Base-by-base conservation (phyloP, 1,139 yeast species). In the Suhomyces chickasaworum region DNA sequence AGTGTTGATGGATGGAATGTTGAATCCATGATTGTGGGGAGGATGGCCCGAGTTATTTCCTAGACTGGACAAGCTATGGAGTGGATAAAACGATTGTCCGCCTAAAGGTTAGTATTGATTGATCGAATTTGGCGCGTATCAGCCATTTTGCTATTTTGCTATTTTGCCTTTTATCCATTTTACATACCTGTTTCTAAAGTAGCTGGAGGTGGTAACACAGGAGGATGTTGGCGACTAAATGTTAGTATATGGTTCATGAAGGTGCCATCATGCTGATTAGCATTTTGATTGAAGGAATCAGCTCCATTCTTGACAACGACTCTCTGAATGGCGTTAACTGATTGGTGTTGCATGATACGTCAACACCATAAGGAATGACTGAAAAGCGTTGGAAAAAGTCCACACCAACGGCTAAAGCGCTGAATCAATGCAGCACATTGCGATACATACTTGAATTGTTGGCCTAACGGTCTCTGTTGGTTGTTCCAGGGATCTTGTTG, bases 141-240 rank as follows among this genome's bases (percentile, higher is more conserved):
- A 34, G 25, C 33, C 22, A 16, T 7, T n/a, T n/a, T n/a, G n/a
- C n/a, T n/a, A n/a, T n/a, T n/a, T n/a, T n/a, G n/a, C n/a, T n/a
- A n/a, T n/a, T n/a, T n/a, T n/a, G n/a, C n/a, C n/a, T n/a, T n/a
- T n/a, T n/a, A n/a, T n/a, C n/a, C n/a, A n/a, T n/a, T 12, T 40
- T 54, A 72, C 73, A 57, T 70, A 66, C 79, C 79, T 49, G 79
- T 65, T 55, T 77, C 81, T 55, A 77, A 68, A 35, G 78, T 71
- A 15, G 81, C 78, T 9, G 83, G 82, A 8, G 83, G 83, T 1
- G 83, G 83, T 51, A 79, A 73, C 29, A 78, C 80, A 7, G 83
- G 80, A 12, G 81, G 79, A 48, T 71, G 74, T 59, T 66, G 80
- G 57, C 78, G 78, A 54, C 45, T 40, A 20, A 30, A 56, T 22